These are phyloP conservation scores for Schizosaccharomyces lindneri DNA, from an alignment of 805 yeast genomes.

Conservation along the genomic window DNA sequence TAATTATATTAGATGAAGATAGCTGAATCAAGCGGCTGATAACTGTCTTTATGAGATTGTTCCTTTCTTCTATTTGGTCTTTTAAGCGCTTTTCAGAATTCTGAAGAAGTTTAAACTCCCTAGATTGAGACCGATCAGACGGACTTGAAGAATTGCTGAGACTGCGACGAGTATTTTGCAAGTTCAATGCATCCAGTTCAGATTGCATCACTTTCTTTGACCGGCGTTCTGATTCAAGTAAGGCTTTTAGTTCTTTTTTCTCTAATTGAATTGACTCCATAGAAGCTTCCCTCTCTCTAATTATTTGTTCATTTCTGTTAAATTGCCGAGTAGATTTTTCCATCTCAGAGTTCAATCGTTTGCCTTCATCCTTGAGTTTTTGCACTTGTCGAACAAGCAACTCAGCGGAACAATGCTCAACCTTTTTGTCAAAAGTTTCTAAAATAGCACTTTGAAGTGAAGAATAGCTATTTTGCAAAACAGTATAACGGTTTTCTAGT, in stretches of 20 bases:
- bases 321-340: background rate
- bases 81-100: background rate
- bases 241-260: background rate
- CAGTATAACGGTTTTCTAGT: background rate
- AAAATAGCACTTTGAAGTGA: background rate
- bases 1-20: background rate
- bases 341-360: background rate
- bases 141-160: background rate
- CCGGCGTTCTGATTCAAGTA: background rate
- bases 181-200: background rate
- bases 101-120: background rate
- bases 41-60: background rate
- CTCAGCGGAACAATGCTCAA: background rate
- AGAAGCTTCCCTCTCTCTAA: background rate
- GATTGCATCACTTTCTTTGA: background rate
- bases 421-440: constrained; percentile 2
- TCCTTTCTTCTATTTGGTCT: background rate
- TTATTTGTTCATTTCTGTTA: background rate
- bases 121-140: background rate
- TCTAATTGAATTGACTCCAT: background rate
- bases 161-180: background rate
- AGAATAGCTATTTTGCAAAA: background rate
- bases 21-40: background rate
- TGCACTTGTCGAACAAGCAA: background rate
- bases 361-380: background rate